Evolutionary conservation across 1,284 basidiomycete species (phyloP), one percentile per base, ranked within the genome.

Genomic region (Coriolopsis trogii): DNA sequence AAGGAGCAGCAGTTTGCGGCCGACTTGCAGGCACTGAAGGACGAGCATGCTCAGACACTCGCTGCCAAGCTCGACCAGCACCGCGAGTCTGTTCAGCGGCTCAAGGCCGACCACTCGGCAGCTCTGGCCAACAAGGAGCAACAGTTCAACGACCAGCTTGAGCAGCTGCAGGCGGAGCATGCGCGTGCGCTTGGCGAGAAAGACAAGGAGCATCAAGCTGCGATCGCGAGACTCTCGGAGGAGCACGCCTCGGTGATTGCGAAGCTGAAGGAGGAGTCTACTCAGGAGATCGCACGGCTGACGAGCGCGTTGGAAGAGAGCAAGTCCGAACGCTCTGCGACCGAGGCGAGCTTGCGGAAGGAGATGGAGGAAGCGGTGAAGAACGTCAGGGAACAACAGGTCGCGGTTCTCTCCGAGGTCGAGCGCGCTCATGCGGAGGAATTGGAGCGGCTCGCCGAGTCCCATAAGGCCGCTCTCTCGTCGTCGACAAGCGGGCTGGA

Each of bases 1-100:
- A 88, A 85, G 68, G 88, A 91, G 59, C 68, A 73, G 16, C 74
- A 79, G 39, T 85, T 86, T 57, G 62, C 73, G 1, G 83, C 85
- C 46, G 82, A 88, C 62, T 60, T 87, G 36, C 80, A 86, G 61
- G 77, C 73, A 48, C 68, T 87, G 41, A 84, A 82, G 64, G 75
- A 77, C n/a, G 82, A 86, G 24, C 86, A 89, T 62, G 66, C 70
- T 2, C 72, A 79, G 30, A 66, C 71, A 16, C 60, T 87, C 36
- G 70, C 76, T 28, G 74, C 75, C 40, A 83, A 81, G 64, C 80
- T 82, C 42, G 83, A 85, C 46, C 83, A 85, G 49, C 79, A 85
- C 55, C 68, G 74, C 36, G 54, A 65, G 21, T 67, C 70, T n/a
- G 65, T 77, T 16, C 72, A 75, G 59, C 69, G 67, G 42, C 64